Base-by-base conservation (phyloP, 202 grass and related monocot genomes). In the Panicum hallii region DNA sequence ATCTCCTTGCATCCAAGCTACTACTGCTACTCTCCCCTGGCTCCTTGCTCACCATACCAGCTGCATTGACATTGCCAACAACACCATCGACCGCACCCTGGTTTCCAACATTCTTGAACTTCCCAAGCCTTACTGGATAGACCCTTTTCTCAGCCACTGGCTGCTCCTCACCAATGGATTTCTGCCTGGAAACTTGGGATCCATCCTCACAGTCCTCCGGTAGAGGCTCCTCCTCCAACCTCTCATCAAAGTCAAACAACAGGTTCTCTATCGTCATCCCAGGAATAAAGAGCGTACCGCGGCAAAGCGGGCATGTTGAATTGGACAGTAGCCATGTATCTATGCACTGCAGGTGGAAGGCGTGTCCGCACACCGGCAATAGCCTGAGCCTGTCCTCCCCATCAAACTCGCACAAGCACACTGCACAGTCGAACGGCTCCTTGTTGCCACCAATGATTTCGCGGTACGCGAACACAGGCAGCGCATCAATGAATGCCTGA, bases 261-360 rank as follows among this genome's bases (percentile, higher is more conserved):
- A 90, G 88, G 79, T 76, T 89, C 12, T 94, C 84, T 62, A 97
- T 90, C 2, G 88, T 87, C 11, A 90, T 76, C 10, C 90, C 93
- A 0, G 90, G 92, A 26, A 82, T 80, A 16, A 97, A 99, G 72
- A 99, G 97, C 44, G 86, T 78, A 44, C 88, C 91, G 49, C 97
- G 92, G 84, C 97, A 99, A 54, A 99, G 92, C 13, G 97, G 97
- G 61, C 97, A 99, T 34, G 97, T 99, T 13, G 93, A 99, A 43
- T 99, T 99, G 82, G 97, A 99, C 30, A 99, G 88, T 36, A 99
- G 93, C 97, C 97, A 99, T 44, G 97, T 99, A 70, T 99, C 93
- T 60, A 99, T 99, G 63, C 97, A 99, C 54, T 94, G 88, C 34
- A 99, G 74, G 60, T 99, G 97, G 83, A 99, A 99, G 2, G 97